These are phyloP conservation scores for Colletotrichum horii DNA, from an alignment of 2,329 filamentous ascomycete species.

Conservation along the genomic window DNA sequence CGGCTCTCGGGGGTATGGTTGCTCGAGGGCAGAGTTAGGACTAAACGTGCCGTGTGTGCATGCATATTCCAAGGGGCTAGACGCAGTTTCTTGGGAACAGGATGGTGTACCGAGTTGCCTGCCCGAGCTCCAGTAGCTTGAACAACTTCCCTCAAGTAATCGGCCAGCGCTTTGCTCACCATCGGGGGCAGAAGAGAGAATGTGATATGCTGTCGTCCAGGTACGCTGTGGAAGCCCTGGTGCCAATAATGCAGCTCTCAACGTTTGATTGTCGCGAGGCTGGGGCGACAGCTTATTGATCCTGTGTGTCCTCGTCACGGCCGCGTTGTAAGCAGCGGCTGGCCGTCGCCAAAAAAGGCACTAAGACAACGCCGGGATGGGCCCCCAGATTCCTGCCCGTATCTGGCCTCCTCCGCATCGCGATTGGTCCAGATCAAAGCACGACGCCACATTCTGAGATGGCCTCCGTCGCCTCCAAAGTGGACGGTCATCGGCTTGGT, in stretches of 20 bases:
- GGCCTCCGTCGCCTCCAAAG: neutral
- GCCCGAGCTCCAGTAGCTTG: neutral
- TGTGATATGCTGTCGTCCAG: neutral
- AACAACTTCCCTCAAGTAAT: neutral
- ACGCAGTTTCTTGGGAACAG: neutral
- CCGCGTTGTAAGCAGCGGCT: neutral
- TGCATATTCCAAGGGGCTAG: neutral
- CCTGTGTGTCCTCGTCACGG: neutral
- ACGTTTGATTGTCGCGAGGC: neutral
- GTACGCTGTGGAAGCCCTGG: neutral
- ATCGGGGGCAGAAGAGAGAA: neutral
- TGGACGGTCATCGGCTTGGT: neutral
- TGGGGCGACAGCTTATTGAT: neutral
- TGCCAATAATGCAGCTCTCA: neutral
- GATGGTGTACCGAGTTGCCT: neutral
- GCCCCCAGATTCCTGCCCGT: neutral
- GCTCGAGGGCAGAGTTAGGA: neutral
- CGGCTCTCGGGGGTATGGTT: neutral
- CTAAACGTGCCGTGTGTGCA: neutral
- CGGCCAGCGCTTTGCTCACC: neutral
- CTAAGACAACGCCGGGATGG: neutral
- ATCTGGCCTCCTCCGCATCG: neutral
- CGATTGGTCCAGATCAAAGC: neutral
- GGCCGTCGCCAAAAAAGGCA: neutral
- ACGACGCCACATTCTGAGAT: neutral